phyloP scores from a whole-genome alignment of 2,329 filamentous ascomycete genomes.

The Xylariaceae sp. region DNA sequence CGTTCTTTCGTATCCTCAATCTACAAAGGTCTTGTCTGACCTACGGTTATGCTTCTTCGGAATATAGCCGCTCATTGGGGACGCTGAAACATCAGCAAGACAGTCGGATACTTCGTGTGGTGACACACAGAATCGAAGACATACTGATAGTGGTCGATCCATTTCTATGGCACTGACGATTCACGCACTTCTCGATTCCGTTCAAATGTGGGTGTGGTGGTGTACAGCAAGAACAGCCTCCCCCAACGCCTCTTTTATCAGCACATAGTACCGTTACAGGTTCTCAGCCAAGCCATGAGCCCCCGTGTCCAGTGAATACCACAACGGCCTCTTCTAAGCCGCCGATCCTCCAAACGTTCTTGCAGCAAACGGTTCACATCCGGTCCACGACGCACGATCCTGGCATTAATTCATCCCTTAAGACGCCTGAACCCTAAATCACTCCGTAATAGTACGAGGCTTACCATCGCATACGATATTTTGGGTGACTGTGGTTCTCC shows the following conservation, averaged over 20 bases:
- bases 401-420: no score
- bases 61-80: slow-evolving; percentile 4
- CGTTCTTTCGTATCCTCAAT: slow-evolving; percentile 4
- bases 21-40: slow-evolving; percentile 1
- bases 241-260: not conserved
- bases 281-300: slow-evolving; percentile 6
- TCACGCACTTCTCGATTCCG: slow-evolving; percentile 11
- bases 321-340: slow-evolving; percentile 11
- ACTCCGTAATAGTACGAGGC: no score
- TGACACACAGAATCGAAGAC: slow-evolving; percentile 14
- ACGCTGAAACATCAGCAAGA: slow-evolving; percentile 34
- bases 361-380: slow-evolving; percentile 10
- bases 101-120: slow-evolving; percentile 28
- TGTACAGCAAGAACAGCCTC: slow-evolving; percentile 8
- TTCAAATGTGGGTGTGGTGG: no score
- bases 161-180: not conserved
- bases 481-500: no score
- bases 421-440: no score
- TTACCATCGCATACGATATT: no score
- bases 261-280: not conserved
- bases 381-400: no score
- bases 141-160: not conserved
- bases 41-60: slow-evolving; percentile 8
- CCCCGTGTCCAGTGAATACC: not conserved
- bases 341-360: slow-evolving; percentile 13